A percentile compares a stretch with the other conserved stretches of the same genome.
Evolutionary conservation across 169 alveolate species (phyloP).

Genomic region (Plasmodium falciparum): DNA sequence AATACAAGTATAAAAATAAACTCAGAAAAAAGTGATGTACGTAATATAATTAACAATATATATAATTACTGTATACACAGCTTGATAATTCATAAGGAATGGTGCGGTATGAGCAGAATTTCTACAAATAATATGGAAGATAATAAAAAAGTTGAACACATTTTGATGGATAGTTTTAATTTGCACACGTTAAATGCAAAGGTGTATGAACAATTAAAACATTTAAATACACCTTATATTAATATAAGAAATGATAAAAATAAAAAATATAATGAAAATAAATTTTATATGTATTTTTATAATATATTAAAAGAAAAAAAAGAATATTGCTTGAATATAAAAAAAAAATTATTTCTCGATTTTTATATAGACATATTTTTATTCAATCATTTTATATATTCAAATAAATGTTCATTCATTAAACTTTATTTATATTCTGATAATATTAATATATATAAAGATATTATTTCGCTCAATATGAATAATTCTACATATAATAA

Average conservation of each 20-base stretch:
- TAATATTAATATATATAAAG: constrained; percentile 47
- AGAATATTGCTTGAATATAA: constrained; percentile 52
- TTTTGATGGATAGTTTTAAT: not conserved
- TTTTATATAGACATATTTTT: not conserved
- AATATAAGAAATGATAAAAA: constrained; percentile 4
- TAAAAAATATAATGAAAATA: constrained; percentile 20
- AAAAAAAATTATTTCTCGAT: constrained; percentile 62
- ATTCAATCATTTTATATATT: constrained; percentile 25
- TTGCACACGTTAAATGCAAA: constrained; percentile 11
- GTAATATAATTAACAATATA: constrained; percentile 30
- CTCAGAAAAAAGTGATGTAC: constrained; percentile 1
- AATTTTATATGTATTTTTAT: constrained; percentile 37
- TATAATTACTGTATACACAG: constrained; percentile 27
- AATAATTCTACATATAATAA: constrained; percentile 19
- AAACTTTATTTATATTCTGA: constrained; percentile 44
- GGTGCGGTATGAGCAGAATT: constrained; percentile 41
- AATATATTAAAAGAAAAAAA: constrained; percentile 52
- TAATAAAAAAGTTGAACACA: not conserved
- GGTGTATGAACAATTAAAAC: constrained; percentile 26
- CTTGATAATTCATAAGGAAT: constrained; percentile 43
- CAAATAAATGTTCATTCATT: constrained; percentile 66
- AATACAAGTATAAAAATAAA: constrained; percentile 16
- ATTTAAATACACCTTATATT: constrained; percentile 22
- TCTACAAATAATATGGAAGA: constrained; percentile 5
- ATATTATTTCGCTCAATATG: constrained; percentile 25